phyloP scores from a whole-genome alignment of 2,329 filamentous ascomycete genomes.

The Microcyclospora tardicrescens region DNA sequence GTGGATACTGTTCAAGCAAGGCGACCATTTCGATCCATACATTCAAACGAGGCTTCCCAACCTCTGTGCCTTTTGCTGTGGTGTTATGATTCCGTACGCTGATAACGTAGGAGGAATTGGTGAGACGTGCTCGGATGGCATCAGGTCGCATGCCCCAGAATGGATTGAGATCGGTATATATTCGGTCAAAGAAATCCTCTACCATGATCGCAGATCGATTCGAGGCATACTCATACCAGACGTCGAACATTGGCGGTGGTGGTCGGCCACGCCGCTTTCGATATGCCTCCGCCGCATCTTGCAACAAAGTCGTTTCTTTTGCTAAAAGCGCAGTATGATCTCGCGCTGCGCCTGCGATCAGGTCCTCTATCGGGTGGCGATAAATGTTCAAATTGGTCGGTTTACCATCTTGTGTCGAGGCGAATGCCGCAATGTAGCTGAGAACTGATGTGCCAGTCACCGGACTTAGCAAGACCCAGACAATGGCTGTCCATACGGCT shows the following conservation, averaged over 20 bases:
- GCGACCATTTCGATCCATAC: conserved; percentile 28
- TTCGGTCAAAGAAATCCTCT: conserved; percentile 40
- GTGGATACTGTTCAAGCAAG: conserved; percentile 27
- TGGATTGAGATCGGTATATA: conserved; percentile 37
- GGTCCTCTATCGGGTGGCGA: conserved; percentile 27
- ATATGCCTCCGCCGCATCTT: conserved; percentile 15
- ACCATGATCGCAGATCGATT: conserved; percentile 27
- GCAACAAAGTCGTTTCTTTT: conserved; percentile 21
- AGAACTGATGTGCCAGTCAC: too few species aligned
- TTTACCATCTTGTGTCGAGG: too few species aligned
- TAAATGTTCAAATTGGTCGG: too few species aligned
- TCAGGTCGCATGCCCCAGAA: conserved; percentile 37
- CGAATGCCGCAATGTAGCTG: too few species aligned
- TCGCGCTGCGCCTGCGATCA: conserved; percentile 24
- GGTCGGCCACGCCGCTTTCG: conserved; percentile 29
- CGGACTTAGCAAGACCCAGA: too few species aligned
- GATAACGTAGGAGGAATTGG: conserved; percentile 31
- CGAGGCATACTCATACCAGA: conserved; percentile 31
- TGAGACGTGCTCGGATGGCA: conserved; percentile 27
- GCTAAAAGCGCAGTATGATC: conserved; percentile 20
- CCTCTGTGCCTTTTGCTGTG: conserved; percentile 23
- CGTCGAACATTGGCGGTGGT: conserved; percentile 35
- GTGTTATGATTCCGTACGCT: conserved; percentile 31
- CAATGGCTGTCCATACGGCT: too few species aligned
- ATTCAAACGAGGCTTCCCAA: not conserved